Percentiles rank a stretch among this genome's conserved stretches.
phyloP scores from a whole-genome alignment of 768 basidiomycete species.

The Tulasnella calospora region DNA sequence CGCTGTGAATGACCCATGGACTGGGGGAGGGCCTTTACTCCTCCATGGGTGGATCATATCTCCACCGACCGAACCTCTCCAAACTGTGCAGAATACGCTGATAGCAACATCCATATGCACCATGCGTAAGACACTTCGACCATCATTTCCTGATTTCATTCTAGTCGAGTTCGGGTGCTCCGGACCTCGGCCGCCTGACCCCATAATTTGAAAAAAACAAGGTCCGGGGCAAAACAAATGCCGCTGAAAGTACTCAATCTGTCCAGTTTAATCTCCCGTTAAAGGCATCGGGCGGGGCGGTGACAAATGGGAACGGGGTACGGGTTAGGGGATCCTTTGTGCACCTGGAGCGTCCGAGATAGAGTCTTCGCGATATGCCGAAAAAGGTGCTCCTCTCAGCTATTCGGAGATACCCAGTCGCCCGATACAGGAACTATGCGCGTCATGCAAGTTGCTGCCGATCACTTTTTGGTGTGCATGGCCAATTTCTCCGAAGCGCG shows the following conservation, averaged over 20 bases:
- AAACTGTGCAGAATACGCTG: not conserved
- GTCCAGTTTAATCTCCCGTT: not conserved
- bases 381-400: not conserved
- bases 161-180: not conserved
- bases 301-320: not conserved
- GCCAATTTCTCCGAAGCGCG: not conserved
- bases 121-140: not conserved
- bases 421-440: slow-evolving; percentile 4
- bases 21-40: not conserved
- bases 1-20: not conserved
- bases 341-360: not conserved
- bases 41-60: not conserved
- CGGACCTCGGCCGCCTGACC: not conserved
- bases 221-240: not conserved
- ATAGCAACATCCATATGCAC: not conserved
- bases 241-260: not conserved
- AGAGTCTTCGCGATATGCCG: slow-evolving; percentile 4
- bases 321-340: not conserved
- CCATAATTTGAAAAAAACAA: not conserved
- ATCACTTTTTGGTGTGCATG: not conserved
- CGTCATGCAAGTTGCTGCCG: not conserved
- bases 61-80: not conserved
- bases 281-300: not conserved
- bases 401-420: not conserved
- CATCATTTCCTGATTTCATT: not conserved